Percentiles rank a stretch among this genome's conserved stretches.
Evolutionary conservation across 2,329 filamentous ascomycete genomes (phyloP).

Genomic region (Apiospora rasikravindrae): DNA sequence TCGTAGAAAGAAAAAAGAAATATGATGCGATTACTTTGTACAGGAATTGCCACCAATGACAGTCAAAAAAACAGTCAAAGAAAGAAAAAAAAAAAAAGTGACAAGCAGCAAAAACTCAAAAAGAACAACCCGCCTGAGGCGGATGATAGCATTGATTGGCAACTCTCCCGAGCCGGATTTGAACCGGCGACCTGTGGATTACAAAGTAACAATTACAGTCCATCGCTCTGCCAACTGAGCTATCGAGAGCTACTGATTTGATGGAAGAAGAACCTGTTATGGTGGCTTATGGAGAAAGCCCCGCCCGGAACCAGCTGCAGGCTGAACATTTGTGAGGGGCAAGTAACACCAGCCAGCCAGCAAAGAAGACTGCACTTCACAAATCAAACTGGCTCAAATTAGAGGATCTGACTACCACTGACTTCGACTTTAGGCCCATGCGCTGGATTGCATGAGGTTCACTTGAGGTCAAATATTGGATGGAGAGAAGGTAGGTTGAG

Average conservation of each 20-base stretch:
- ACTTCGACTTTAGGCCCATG: not conserved
- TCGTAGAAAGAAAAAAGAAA: too few relatives aligned
- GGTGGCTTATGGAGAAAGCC: not conserved
- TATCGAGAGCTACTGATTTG: conserved; percentile 10
- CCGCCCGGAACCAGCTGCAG: too few relatives aligned
- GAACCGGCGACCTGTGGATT: conserved; percentile 20
- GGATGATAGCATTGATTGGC: not conserved
- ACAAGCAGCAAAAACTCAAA: too few relatives aligned
- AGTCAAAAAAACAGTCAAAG: not conserved
- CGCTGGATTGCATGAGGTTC: too few relatives aligned
- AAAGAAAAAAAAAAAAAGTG: not conserved
- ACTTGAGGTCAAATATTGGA: not conserved
- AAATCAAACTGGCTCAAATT: not conserved
- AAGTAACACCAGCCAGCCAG: too few relatives aligned
- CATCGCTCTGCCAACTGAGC: conserved; percentile 21
- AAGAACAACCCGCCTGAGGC: not conserved
- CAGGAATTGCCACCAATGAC: too few relatives aligned
- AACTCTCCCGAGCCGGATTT: conserved; percentile 18
- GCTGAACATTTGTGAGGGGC: too few relatives aligned
- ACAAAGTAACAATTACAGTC: conserved; percentile 17
- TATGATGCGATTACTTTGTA: too few relatives aligned
- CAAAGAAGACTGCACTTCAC: too few relatives aligned
- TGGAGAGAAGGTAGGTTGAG: not conserved
- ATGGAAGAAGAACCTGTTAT: not conserved
- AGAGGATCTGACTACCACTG: too few relatives aligned